Base-by-base conservation (phyloP, 176 grass and related monocot genomes). In the Juncus inflexus region DNA sequence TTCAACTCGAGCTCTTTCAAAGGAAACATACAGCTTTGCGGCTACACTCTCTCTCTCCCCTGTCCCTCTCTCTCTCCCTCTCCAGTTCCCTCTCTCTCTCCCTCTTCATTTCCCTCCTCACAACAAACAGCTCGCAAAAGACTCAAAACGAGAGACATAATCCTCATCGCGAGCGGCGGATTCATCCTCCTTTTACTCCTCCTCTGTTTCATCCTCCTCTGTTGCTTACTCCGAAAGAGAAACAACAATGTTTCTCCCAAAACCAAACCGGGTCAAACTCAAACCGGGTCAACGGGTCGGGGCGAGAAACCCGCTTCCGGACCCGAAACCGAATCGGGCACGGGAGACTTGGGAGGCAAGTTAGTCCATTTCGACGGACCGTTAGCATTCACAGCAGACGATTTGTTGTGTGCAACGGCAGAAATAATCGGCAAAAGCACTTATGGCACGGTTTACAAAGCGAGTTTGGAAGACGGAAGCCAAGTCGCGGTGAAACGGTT, bases 381-480 rank as follows among this genome's bases (percentile, higher is more conserved):
- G 3, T 50, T 90, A 58, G 83, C 83, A 6, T 90, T 90, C 67
- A 86, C 87, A 4, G 87, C 87, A 0, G 87, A 86, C n/a, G 87
- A 90, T 64, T 75, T 90, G 35, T 75, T 86, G n/a, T 86, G 83
- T 11, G 87, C 87, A 3, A 86, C 83, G 0, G 83, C 83, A 3
- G 79, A 86, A 72, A 90, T 90, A 43, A 74, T 90, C 75, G 83
- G 87, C 9, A 90, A 90, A 70, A 90, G 81, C 81, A 85, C 86
- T 42, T 90, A 90, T 6, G 81, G 86, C 3, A 90, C 86, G 0
- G 86, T 82, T 61, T 90, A 90, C 75, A 85, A 78, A 67, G 86
- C 86, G 42, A 90, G 83, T 53, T 49, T 90, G 7, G 87, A 90
- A 60, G 87, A 90, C 55, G 64, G 87, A 60, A 86, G 64, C 63